Base-by-base conservation (phyloP, 768 basidiomycete genomes). In the Xanthoconium purpureum region DNA sequence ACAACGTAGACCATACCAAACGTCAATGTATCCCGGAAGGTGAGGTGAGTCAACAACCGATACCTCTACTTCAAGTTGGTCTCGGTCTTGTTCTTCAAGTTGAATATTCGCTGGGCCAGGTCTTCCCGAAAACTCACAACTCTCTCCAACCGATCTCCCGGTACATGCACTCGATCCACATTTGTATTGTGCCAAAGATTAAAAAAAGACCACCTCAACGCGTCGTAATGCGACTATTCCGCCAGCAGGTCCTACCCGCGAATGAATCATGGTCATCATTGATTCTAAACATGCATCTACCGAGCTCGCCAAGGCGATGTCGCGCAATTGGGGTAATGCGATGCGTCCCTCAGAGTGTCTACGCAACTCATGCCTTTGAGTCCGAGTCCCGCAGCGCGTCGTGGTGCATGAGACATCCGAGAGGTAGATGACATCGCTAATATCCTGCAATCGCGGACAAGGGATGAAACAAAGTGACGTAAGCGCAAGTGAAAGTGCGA, bases 241-340 rank as follows among this genome's bases (percentile, higher is more conserved):
- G 2, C 51, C 46, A 38, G 56, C 44, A 14, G 47, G 15, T 6
- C 49, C 59, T 15, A 24, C 29, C 9, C 56, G 61, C 12, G 58
- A 63, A 12, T 24, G 24, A 24, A 24, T 24, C 24, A 24, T 24
- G 24, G 24, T 24, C 24, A 24, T 44, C 32, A 60, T 52, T 42
- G 37, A 24, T 5, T 55, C 50, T 35, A 66, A 28, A 50, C 42
- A 48, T 2, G 28, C 39, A 24, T 54, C 58, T 40, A 47, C 43
- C 35, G 63, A 60, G 55, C 54, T 65, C 44, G 51, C 60, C 55
- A 66, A 20, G 38, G 38, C 42, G 43, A 67, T 44, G 17, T 62
- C 55, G 11, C 55, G 58, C 47, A 67, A 50, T 24, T 24, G 24
- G 24, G 24, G 24, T 24, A 24, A 4, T 24, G 4, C 24, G 24